Base-by-base conservation (phyloP, 202 grass and related monocot genomes). In the Eragrostis tef region DNA sequence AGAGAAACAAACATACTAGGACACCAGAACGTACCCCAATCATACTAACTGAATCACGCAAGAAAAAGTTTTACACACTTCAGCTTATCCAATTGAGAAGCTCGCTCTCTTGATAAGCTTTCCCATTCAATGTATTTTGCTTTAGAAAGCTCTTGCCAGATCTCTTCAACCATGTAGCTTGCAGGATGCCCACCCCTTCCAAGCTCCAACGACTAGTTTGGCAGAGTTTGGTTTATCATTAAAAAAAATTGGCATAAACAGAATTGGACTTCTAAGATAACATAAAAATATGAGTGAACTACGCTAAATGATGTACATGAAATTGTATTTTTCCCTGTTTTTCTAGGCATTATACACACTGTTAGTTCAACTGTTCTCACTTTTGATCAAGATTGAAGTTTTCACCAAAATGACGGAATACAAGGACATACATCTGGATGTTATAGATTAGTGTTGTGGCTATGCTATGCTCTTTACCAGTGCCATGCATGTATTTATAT, bases 71-170 rank as follows among this genome's bases (percentile, higher is more conserved):
- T 54, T 41, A 76, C 88, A 11, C 63, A 98, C 96, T 91, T 83
- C 59, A 98, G 74, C 19, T 81, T 88, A 41, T 75, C n/a, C 73
- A 98, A 49, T 67, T 70, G 63, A 79, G 11, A 79, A 31, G 78
- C 68, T 74, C 80, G 77, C 51, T 80, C 67, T 27, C 44, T 85
- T 77, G 96, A 98, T 46, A 84, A 75, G 66, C 71, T 73, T 86
- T 98, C 90, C 96, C 96, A 98, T 80, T 98, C 83, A 0, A 88
- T 83, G 78, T 90, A 95, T 83, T 95, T 98, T 53, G 96, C 92
- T 85, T 93, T 95, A 26, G 92, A 69, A 65, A 98, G 88, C 78
- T 90, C 87, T 63, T 93, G 88, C 96, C 92, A 98, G 21, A 98
- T 95, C 80, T 93, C 92, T 77, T 98, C 90, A 50, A 98, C 90